Conservation (phyloP, 1,284 basidiomycete species). For the Apiotrichum veenhuisii region DNA sequence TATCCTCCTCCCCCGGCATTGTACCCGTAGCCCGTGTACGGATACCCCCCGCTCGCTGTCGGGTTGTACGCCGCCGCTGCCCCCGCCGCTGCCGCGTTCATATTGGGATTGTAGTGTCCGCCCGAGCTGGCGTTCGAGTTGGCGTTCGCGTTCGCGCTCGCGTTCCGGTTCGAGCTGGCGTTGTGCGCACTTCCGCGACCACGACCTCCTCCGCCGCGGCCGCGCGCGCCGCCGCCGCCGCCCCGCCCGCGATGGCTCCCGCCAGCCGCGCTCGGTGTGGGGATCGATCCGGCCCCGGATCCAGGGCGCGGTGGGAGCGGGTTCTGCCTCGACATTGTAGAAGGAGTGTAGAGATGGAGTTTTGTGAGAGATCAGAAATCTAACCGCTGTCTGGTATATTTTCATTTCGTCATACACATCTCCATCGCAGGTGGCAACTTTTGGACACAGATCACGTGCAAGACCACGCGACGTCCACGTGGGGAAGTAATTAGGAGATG, state of each 20-base stretch:
- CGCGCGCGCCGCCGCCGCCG: neutral
- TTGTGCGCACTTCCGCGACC: neutral
- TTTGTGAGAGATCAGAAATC: too few species aligned
- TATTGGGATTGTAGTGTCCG: too few species aligned
- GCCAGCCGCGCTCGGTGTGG: neutral
- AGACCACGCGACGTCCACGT: too few species aligned
- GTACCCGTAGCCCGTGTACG: neutral
- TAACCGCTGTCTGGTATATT: too few species aligned
- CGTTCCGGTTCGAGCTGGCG: constrained; percentile 3
- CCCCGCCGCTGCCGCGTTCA: neutral
- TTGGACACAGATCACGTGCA: too few species aligned
- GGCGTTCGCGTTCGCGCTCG: neutral
- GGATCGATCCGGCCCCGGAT: neutral
- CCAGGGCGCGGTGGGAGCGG: neutral
- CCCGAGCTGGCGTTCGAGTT: neutral
- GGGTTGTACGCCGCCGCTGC: too few species aligned
- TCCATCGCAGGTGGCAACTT: too few species aligned
- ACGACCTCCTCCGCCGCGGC: neutral
- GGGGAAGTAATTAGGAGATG: too few species aligned
- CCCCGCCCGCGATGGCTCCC: neutral
- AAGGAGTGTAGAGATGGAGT: too few species aligned
- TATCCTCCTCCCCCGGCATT: too few species aligned
- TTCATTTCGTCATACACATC: too few species aligned
- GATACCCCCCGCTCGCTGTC: neutral
- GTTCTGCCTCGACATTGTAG: constrained; percentile 3